Evolutionary conservation across 305 asterid species (phyloP), one percentile per base, ranked within the genome.

Genomic region (Fraxinus nigra): DNA sequence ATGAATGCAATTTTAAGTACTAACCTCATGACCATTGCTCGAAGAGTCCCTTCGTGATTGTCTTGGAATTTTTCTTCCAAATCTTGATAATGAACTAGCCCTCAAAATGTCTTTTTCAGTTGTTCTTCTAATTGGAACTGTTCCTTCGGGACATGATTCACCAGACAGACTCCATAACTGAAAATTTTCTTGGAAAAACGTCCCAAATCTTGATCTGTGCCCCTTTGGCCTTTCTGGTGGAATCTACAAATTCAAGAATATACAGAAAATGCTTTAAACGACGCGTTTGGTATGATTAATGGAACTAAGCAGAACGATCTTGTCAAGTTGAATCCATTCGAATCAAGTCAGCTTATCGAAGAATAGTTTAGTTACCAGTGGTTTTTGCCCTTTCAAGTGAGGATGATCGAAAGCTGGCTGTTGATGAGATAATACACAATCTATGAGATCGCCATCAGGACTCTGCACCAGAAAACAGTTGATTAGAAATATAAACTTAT

Each of bases 381-480:
- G 92, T 78, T 73, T 90, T 61, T 85, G 89, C 76, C 93, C 93
- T 87, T 80, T 88, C 48, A 90, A 81, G 61, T 81, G 81, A 83
- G 93, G 93, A 82, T 90, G 92, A 80, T 90, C 93, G 48, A 90
- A 90, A 63, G 93, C 93, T 78, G 92, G 93, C 13, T 90, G 93
- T 59, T 85, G 72, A 76, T 90, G 90, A 38, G 87, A 76, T 24
- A 85, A 77, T 16, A 90, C 91, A 79, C 93, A 90, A 81, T 90
- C 92, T 78, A 90, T 86, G 70, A 85, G 79, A 80, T 90, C 93
- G 54, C 93, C 93, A 80, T 90, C 93, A 0, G 91, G 92, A 84
- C 93, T 90, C 93, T 90, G 88, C 56, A 51, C 22, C 22, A 1
- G 30, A 33, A 72, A 78, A 51, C 70, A 54, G 67, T 61, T 43